These are phyloP conservation scores for Vitis rotundifolia DNA, from an alignment of 164 flowering plant genomes.

Conservation along the genomic window DNA sequence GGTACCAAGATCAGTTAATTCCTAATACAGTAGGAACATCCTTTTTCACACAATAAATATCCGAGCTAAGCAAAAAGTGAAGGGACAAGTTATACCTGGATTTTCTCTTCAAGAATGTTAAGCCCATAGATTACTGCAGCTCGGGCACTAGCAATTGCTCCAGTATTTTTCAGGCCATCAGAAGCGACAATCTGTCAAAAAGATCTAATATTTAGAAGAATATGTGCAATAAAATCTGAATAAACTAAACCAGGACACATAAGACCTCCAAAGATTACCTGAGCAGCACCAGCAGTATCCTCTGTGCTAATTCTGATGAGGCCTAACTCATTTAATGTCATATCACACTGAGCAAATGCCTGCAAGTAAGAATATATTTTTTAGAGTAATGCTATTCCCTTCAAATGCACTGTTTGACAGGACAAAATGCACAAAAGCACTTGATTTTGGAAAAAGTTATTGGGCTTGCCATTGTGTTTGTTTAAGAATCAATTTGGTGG, in stretches of 20 bases:
- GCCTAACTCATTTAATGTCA: conserved; percentile 56
- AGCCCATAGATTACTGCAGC: conserved; percentile 66
- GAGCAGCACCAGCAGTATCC: conserved; percentile 88
- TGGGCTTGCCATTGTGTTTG: too few species aligned
- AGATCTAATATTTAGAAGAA: neutral
- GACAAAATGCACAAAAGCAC: too few species aligned
- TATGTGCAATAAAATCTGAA: neutral
- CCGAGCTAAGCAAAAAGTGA: neutral
- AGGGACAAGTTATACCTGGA: conserved; percentile 36
- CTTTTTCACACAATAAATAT: neutral
- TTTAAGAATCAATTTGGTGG: too few species aligned
- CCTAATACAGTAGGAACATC: neutral
- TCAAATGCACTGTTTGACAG: too few species aligned
- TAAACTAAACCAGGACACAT: neutral
- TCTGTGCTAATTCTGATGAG: conserved; percentile 54
- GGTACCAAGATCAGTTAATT: too few species aligned
- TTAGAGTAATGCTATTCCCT: neutral
- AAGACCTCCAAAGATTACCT: conserved; percentile 31
- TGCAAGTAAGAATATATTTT: conserved; percentile 17
- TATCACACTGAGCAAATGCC: conserved; percentile 82
- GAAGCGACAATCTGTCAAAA: conserved; percentile 42
- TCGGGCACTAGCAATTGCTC: conserved; percentile 57
- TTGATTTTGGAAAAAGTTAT: too few species aligned
- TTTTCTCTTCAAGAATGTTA: conserved; percentile 47
- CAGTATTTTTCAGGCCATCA: conserved; percentile 36